These are phyloP conservation scores for Sarocladium strictum DNA, from an alignment of 2,329 filamentous ascomycete species.

Conservation along the genomic window DNA sequence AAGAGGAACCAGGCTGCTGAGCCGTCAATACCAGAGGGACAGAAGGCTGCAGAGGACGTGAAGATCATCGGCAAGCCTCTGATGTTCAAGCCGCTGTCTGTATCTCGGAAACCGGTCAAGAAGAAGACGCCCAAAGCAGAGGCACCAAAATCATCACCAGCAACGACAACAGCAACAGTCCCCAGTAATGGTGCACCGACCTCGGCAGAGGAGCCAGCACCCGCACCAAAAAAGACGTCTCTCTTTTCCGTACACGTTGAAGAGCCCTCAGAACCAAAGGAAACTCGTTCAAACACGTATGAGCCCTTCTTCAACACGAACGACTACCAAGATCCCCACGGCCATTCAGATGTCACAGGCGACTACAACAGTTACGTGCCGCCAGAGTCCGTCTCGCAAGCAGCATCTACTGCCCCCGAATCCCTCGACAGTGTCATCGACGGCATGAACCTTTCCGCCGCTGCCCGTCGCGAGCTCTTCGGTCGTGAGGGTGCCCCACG, in stretches of 20 bases:
- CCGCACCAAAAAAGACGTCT: conserved; percentile 50
- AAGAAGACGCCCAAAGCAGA: conserved; percentile 46
- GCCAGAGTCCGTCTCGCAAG: not conserved
- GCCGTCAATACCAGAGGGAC: conserved; percentile 47
- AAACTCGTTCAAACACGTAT: conserved; percentile 30
- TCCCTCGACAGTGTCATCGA: conserved; percentile 67
- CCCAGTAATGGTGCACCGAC: not conserved
- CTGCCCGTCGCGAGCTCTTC: conserved; percentile 77
- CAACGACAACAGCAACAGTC: conserved; percentile 11
- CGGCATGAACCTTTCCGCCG: conserved; percentile 71
- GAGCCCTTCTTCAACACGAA: conserved; percentile 43
- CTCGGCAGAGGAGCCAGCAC: conserved; percentile 9
- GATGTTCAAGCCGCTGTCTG: conserved; percentile 86
- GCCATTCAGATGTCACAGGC: conserved; percentile 25
- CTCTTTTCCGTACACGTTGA: conserved; percentile 60
- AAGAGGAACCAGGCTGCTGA: conserved; percentile 26
- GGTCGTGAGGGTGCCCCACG: conserved; percentile 51
- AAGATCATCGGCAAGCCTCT: conserved; percentile 72
- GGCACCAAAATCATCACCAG: conserved; percentile 12
- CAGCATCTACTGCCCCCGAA: conserved; percentile 29
- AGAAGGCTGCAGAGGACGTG: conserved; percentile 56
- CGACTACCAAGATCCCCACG: conserved; percentile 17
- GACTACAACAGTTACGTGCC: conserved; percentile 15
- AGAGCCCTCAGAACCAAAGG: conserved; percentile 21
- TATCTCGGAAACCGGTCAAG: conserved; percentile 67